These are phyloP conservation scores for Paecilomyces variotii DNA, from an alignment of 2,329 filamentous ascomycete genomes.

Conservation along the genomic window DNA sequence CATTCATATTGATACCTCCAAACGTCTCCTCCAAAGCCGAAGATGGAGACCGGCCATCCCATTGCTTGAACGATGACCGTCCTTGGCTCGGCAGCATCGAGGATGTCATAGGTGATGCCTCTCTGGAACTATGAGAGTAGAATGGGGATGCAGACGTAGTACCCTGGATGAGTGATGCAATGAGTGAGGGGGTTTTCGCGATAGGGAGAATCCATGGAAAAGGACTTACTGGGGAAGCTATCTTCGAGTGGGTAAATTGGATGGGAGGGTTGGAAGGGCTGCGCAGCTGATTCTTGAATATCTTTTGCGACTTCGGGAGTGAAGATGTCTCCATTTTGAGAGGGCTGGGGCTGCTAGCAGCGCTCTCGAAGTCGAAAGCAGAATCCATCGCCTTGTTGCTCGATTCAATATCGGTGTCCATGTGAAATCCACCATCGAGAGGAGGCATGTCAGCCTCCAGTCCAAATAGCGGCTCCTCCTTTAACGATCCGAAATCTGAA, in stretches of 20 bases:
- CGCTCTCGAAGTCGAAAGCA: constrained; percentile 42
- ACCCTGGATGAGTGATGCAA: constrained; percentile 9
- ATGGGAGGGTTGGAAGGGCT: constrained; percentile 17
- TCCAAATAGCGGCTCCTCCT: constrained; percentile 33
- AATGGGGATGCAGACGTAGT: constrained; percentile 20
- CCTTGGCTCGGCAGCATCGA: constrained; percentile 21
- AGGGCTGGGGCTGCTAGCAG: constrained; percentile 39
- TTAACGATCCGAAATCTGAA: constrained; percentile 25
- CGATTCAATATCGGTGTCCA: constrained; percentile 33
- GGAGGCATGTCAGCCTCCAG: constrained; percentile 27
- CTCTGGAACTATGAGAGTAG: constrained; percentile 26
- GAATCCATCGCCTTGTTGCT: constrained; percentile 42
- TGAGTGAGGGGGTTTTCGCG: constrained; percentile 3
- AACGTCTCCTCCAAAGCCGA: constrained; percentile 39
- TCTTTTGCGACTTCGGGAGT: constrained; percentile 15
- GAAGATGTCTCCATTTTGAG: constrained; percentile 23
- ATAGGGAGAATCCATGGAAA: constrained; percentile 2
- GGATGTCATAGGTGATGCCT: constrained; percentile 29
- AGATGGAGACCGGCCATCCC: constrained; percentile 36
- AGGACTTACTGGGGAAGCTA: constrained; percentile 22
- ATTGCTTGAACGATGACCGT: constrained; percentile 27
- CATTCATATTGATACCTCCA: constrained; percentile 38
- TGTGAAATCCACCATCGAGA: constrained; percentile 22
- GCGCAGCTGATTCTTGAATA: constrained; percentile 18
- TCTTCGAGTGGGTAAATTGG: constrained; percentile 11